These are phyloP conservation scores for Camellia lanceoleosa DNA, from an alignment of 148 eudicot genomes.

Conservation along the genomic window DNA sequence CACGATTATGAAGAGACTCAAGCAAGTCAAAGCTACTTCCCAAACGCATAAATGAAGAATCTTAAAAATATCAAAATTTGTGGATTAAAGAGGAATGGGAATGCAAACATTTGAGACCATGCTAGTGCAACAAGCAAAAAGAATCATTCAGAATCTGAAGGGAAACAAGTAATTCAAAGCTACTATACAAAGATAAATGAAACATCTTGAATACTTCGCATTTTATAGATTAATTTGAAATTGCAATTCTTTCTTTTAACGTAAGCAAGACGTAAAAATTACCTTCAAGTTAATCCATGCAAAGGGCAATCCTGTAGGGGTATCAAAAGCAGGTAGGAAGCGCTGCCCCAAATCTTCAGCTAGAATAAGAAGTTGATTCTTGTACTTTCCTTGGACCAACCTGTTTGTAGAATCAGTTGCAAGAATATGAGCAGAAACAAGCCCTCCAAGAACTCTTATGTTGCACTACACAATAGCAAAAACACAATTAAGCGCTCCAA, in stretches of 20 bases:
- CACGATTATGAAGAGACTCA: not conserved
- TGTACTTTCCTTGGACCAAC: conserved; percentile 78
- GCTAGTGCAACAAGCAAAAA: not conserved
- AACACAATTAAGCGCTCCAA: conserved; percentile 31
- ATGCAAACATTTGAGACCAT: not conserved
- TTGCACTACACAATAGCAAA: conserved; percentile 84
- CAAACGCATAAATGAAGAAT: not conserved
- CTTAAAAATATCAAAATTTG: not conserved
- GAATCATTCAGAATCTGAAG: not conserved
- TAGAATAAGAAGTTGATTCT: conserved; percentile 67
- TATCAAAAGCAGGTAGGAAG: conserved; percentile 78
- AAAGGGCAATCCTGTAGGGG: conserved; percentile 92
- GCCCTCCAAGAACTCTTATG: conserved; percentile 99
- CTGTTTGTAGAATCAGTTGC: conserved; percentile 93
- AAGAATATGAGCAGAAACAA: conserved; percentile 99
- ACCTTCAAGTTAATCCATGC: conserved; percentile 99
- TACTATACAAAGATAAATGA: not conserved
- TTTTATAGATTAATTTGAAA: not conserved
- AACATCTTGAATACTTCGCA: not conserved
- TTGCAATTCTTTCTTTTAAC: not conserved
- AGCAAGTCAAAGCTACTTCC: not conserved
- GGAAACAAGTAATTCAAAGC: not conserved
- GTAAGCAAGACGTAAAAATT: conserved; percentile 17
- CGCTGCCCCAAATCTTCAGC: conserved; percentile 92
- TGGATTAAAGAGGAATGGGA: not conserved